phyloP scores from a whole-genome alignment of 306 rosid species.

The Prosopis cineraria region DNA sequence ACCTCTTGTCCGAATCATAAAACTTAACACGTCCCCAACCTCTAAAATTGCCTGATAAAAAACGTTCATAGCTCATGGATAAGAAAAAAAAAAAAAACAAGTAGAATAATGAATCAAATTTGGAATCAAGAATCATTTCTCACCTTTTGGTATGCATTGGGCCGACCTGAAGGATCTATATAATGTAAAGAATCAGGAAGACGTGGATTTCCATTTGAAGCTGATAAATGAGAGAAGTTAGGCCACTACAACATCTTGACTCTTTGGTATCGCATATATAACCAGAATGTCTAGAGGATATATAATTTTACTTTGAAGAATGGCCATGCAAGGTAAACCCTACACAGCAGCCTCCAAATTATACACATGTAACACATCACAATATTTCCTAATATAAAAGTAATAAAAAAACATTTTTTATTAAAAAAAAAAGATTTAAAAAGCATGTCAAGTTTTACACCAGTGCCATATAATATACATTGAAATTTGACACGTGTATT shows the following conservation, averaged over 20 bases:
- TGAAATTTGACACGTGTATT: not conserved
- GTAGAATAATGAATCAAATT: slow-evolving; percentile 13
- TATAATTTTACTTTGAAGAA: slow-evolving; percentile 1
- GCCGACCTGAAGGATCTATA: slow-evolving; percentile 93
- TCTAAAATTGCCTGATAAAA: slow-evolving; percentile 82
- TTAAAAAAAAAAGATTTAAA: not conserved
- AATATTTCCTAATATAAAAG: not conserved
- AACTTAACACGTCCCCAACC: slow-evolving; percentile 91
- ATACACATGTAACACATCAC: not conserved
- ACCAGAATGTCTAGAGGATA: not conserved
- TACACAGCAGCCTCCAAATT: not conserved
- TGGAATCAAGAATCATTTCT: slow-evolving; percentile 49
- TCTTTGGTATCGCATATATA: slow-evolving; percentile 25
- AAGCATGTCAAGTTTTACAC: slow-evolving; percentile 4
- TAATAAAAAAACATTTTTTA: not conserved
- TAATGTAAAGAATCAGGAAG: slow-evolving; percentile 99
- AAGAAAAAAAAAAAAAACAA: too few species aligned
- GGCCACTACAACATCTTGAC: slow-evolving; percentile 25
- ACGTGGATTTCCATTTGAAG: slow-evolving; percentile 99
- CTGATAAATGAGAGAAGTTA: slow-evolving; percentile 58
- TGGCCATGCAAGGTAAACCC: slow-evolving; percentile 12
- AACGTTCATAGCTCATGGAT: slow-evolving; percentile 31
- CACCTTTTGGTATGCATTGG: slow-evolving; percentile 94
- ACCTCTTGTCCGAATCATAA: slow-evolving; percentile 89
- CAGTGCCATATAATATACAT: not conserved